These are phyloP conservation scores for Sarocladiaceae sp. DNA, from an alignment of 2,329 filamentous ascomycete species.

Conservation along the genomic window DNA sequence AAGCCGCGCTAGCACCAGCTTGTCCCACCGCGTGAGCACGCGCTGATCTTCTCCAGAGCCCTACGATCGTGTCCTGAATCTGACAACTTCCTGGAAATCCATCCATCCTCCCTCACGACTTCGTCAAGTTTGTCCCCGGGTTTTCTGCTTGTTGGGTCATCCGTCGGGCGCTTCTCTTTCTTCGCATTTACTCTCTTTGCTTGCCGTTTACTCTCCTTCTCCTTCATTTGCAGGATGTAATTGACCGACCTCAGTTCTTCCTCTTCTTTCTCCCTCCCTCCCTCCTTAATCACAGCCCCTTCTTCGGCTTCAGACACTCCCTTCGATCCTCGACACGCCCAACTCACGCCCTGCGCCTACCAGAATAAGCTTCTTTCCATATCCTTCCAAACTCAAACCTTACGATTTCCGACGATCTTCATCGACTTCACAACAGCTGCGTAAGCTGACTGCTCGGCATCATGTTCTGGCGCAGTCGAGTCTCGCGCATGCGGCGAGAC, in stretches of 20 bases:
- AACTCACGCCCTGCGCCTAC: no score
- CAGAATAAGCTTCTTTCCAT: background rate
- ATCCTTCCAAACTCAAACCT: background rate
- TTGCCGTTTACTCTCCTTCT: background rate
- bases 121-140: slow-evolving; percentile 3
- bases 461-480: slow-evolving; percentile 9
- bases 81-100: no score
- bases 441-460: background rate
- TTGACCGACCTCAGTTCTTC: background rate
- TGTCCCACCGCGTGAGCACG: background rate
- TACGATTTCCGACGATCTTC: background rate
- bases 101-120: background rate
- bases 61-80: no score
- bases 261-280: background rate
- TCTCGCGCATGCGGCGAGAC: slow-evolving; percentile 7
- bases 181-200: background rate
- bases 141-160: background rate
- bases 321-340: background rate
- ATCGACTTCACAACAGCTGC: background rate
- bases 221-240: slow-evolving; percentile 3
- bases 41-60: background rate
- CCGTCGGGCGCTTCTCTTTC: background rate
- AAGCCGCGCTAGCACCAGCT: background rate
- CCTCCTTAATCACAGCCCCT: background rate
- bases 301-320: background rate